These are phyloP conservation scores for Ophiosphaerella narmari DNA, from an alignment of 2,329 filamentous ascomycete genomes.

Conservation along the genomic window DNA sequence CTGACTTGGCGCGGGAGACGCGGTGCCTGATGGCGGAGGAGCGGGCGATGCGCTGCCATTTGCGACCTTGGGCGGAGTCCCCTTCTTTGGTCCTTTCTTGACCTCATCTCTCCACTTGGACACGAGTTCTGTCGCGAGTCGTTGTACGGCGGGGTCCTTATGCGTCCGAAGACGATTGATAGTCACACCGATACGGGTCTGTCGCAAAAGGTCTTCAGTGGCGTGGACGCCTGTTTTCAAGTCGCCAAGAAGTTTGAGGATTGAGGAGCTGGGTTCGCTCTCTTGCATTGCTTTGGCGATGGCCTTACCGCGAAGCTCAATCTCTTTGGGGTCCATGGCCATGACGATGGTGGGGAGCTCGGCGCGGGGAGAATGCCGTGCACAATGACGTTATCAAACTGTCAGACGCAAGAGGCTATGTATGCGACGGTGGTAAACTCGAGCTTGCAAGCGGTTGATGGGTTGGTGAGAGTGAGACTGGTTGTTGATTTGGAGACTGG, in stretches of 20 bases:
- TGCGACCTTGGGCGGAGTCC: slow-evolving; percentile 25
- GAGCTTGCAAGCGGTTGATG: slow-evolving; percentile 1
- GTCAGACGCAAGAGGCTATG: not conserved
- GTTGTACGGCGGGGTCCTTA: slow-evolving; percentile 73
- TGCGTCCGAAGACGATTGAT: slow-evolving; percentile 85
- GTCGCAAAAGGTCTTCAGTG: slow-evolving; percentile 86
- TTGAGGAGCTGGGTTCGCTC: slow-evolving; percentile 73
- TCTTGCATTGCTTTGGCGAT: slow-evolving; percentile 77
- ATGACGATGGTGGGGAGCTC: slow-evolving; percentile 12
- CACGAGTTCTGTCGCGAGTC: slow-evolving; percentile 80
- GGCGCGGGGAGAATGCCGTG: slow-evolving; percentile 13
- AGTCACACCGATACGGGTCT: slow-evolving; percentile 87
- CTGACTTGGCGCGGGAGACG: slow-evolving; percentile 56
- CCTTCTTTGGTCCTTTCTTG: slow-evolving; percentile 54
- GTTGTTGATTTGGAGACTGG: slow-evolving; percentile 7
- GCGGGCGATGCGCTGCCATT: slow-evolving; percentile 39
- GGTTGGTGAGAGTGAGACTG: slow-evolving; percentile 1
- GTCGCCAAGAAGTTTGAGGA: slow-evolving; percentile 75
- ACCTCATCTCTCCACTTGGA: slow-evolving; percentile 84
- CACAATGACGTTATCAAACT: slow-evolving; percentile 2
- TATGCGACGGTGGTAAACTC: slow-evolving; percentile 3
- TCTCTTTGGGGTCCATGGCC: slow-evolving; percentile 79
- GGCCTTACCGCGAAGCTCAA: slow-evolving; percentile 75
- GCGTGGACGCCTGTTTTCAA: slow-evolving; percentile 80
- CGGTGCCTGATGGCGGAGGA: slow-evolving; percentile 45